Conservation (phyloP, 495 filamentous ascomycete species). For the Penicillium steckii region DNA sequence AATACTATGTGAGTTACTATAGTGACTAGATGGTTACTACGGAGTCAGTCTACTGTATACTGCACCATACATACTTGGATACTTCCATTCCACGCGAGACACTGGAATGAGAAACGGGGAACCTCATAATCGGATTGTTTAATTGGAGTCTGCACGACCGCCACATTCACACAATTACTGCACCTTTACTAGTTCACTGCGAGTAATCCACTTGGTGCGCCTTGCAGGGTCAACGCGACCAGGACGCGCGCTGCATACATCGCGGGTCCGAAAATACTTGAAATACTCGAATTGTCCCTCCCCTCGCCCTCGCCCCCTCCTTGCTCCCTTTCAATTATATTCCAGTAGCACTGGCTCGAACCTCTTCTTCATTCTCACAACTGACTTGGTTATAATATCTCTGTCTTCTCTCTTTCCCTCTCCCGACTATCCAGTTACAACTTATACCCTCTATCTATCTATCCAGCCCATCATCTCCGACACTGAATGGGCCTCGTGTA, state of each 20-base stretch:
- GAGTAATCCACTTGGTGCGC: background rate
- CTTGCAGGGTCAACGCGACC: background rate
- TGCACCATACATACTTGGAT: background rate
- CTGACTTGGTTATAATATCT: background rate
- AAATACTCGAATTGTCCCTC: constrained; percentile 1
- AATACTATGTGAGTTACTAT: no score
- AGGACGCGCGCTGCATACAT: background rate
- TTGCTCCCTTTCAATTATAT: background rate
- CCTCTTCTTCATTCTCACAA: background rate
- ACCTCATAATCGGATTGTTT: background rate
- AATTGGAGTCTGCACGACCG: background rate
- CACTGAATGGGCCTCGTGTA: no score
- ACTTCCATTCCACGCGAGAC: background rate
- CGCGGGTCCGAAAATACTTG: background rate
- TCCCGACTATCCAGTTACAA: background rate
- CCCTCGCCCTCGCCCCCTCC: background rate
- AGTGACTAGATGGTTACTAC: no score
- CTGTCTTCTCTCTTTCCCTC: no score
- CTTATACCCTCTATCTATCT: background rate
- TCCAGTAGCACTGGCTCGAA: background rate
- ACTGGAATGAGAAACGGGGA: background rate
- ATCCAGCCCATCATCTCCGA: no score
- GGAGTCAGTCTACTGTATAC: no score
- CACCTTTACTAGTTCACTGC: no score
- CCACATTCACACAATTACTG: no score